phyloP scores from a whole-genome alignment of 805 yeast species.

The Candida fluviatilis region DNA sequence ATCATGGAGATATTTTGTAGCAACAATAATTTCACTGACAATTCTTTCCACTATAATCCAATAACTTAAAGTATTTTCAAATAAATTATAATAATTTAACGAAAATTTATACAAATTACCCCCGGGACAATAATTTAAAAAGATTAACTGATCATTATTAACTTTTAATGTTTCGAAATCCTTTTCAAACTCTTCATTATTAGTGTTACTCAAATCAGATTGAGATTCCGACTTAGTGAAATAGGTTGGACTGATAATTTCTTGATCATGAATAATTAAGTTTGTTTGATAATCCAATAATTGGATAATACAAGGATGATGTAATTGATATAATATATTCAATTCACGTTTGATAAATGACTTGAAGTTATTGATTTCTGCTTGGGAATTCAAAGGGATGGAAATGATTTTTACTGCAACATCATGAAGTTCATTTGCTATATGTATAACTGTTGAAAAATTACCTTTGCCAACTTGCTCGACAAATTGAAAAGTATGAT shows the following conservation, averaged over 20 bases:
- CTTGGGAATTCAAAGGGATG: conserved; percentile 27
- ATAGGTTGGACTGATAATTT: conserved; percentile 13
- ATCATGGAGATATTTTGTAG: conserved; percentile 68
- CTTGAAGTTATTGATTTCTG: conserved; percentile 26
- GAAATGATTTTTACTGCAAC: conserved; percentile 71
- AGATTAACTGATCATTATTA: conserved; percentile 42
- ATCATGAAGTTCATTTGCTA: conserved; percentile 17
- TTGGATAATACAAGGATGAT: conserved; percentile 70
- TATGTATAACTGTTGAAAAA: conserved; percentile 61
- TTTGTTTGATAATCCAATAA: conserved; percentile 49
- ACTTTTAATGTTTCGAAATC: conserved; percentile 11
- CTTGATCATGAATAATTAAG: conserved; percentile 20
- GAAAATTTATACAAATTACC: conserved; percentile 77
- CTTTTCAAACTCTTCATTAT: conserved; percentile 6
- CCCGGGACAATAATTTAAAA: conserved; percentile 74
- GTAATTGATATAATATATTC: conserved; percentile 47
- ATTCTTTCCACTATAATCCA: conserved; percentile 54
- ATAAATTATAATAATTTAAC: conserved; percentile 24
- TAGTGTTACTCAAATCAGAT: conserved; percentile 4
- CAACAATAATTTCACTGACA: conserved; percentile 65
- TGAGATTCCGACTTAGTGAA: conserved; percentile 14
- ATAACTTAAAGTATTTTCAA: conserved; percentile 33
- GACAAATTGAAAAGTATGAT: conserved; percentile 10
- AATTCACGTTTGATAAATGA: conserved; percentile 58
- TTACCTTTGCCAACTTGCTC: conserved; percentile 59